These are phyloP conservation scores for Xylariaceae sp. DNA, from an alignment of 2,329 filamentous ascomycete genomes.

Conservation along the genomic window DNA sequence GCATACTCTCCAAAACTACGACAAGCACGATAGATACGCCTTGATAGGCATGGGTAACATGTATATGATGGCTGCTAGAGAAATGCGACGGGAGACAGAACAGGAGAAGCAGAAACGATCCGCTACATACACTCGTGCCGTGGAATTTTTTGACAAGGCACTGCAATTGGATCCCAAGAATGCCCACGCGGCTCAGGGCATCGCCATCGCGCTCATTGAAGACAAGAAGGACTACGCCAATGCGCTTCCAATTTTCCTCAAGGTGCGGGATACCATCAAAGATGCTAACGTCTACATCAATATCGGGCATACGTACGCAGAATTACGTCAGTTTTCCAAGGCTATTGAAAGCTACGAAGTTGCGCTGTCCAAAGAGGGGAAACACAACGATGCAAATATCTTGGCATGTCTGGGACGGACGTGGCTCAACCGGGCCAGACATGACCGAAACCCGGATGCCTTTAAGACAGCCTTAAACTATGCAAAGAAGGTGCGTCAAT, in stretches of 20 bases:
- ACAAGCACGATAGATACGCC: slow-evolving; percentile 98
- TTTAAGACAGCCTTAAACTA: slow-evolving; percentile 56
- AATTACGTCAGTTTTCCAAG: slow-evolving; percentile 83
- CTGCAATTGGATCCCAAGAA: slow-evolving; percentile 92
- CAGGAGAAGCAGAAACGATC: slow-evolving; percentile 86
- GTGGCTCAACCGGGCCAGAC: slow-evolving; percentile 75
- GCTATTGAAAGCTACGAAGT: slow-evolving; percentile 94
- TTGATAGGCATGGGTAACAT: slow-evolving; percentile 96
- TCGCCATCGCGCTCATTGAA: slow-evolving; percentile 90
- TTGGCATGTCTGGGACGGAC: slow-evolving; percentile 82
- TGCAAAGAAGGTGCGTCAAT: slow-evolving; percentile 55
- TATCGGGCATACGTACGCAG: slow-evolving; percentile 86
- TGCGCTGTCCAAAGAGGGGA: slow-evolving; percentile 73
- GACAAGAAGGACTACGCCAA: slow-evolving; percentile 85
- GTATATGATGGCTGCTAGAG: slow-evolving; percentile 77
- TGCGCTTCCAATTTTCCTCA: slow-evolving; percentile 83
- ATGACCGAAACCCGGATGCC: slow-evolving; percentile 54
- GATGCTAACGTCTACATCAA: slow-evolving; percentile 89
- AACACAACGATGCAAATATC: slow-evolving; percentile 68
- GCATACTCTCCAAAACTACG: slow-evolving; percentile 86
- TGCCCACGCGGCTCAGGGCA: slow-evolving; percentile 91
- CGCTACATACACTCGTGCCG: slow-evolving; percentile 81
- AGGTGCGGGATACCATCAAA: slow-evolving; percentile 83
- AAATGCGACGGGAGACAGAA: slow-evolving; percentile 90
- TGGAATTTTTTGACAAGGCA: slow-evolving; percentile 98